A percentile compares a stretch with the other conserved stretches of the same genome.
Evolutionary conservation across 2,329 filamentous ascomycete species (phyloP).

Genomic region (Ophiostoma novo-ulmi): DNA sequence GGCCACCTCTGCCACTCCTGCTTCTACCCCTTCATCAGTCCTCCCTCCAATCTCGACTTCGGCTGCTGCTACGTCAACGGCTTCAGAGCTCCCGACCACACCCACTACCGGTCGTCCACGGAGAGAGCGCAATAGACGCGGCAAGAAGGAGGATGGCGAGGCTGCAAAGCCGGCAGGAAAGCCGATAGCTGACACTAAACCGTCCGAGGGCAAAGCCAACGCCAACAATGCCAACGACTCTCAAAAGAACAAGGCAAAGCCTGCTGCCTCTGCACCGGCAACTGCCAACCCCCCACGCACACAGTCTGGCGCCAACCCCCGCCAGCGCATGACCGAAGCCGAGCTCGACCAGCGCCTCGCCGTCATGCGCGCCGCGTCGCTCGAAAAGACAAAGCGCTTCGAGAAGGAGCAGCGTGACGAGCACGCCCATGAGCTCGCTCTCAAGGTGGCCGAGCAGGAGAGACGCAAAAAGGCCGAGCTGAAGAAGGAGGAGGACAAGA

Average conservation of each 20-base stretch:
- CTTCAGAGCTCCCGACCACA: not conserved
- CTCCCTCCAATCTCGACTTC: not conserved
- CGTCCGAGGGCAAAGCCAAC: not conserved
- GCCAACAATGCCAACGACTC: not conserved
- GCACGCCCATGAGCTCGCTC: slow-evolving; percentile 49
- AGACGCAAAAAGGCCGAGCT: slow-evolving; percentile 38
- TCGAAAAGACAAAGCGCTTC: slow-evolving; percentile 55
- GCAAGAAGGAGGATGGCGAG: slow-evolving; percentile 13
- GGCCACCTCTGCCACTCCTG: not conserved
- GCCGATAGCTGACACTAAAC: not conserved
- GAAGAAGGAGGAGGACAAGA: slow-evolving; percentile 45
- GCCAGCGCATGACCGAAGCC: slow-evolving; percentile 54
- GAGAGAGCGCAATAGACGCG: slow-evolving; percentile 5
- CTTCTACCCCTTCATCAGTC: not conserved
- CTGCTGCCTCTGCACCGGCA: slow-evolving; percentile 30
- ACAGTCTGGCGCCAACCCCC: slow-evolving; percentile 53
- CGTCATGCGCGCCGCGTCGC: slow-evolving; percentile 54
- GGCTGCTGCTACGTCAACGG: not conserved
- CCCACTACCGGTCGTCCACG: not conserved
- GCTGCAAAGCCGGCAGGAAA: not conserved
- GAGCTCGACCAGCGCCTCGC: slow-evolving; percentile 58
- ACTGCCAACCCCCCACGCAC: slow-evolving; percentile 37
- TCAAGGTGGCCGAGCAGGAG: slow-evolving; percentile 45
- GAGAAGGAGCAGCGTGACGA: slow-evolving; percentile 55
- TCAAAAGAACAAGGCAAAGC: slow-evolving; percentile 26